A percentile compares a stretch with the other conserved stretches of the same genome.
Conservation (phyloP, 1,284 basidiomycete species). For the Trametes sp. region DNA sequence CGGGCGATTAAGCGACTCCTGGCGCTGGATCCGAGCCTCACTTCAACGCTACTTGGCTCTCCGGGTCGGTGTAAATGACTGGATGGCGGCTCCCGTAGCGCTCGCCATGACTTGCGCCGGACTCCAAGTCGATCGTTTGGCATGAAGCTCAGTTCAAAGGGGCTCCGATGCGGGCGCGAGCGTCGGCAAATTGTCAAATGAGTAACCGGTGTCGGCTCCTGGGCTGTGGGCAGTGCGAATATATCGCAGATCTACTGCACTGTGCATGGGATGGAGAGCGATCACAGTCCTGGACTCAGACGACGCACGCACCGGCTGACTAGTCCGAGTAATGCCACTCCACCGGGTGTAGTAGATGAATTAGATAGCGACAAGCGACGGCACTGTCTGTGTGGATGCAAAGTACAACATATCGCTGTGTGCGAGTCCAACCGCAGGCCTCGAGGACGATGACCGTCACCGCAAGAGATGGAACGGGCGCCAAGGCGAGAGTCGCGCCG, state of each 20-base stretch:
- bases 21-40: background rate
- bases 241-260: conserved; percentile 5
- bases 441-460: background rate
- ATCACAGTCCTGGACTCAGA: background rate
- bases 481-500: background rate
- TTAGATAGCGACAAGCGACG: background rate
- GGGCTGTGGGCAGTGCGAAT: background rate
- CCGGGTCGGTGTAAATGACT: background rate
- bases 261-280: conserved; percentile 1
- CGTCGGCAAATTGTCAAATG: conserved; percentile 1
- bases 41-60: background rate
- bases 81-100: background rate
- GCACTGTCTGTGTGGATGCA: background rate
- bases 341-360: background rate
- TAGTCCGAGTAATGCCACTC: background rate
- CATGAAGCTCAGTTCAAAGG: background rate
- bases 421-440: background rate
- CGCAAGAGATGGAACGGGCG: background rate
- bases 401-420: background rate
- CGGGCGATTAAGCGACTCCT: background rate
- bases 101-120: background rate
- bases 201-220: background rate
- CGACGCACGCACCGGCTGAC: conserved; percentile 1
- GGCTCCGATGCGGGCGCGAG: background rate
- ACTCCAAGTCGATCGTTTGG: background rate